Base-by-base conservation (phyloP, 2,329 filamentous ascomycete species). In the Chaetoscypha palmicola region DNA sequence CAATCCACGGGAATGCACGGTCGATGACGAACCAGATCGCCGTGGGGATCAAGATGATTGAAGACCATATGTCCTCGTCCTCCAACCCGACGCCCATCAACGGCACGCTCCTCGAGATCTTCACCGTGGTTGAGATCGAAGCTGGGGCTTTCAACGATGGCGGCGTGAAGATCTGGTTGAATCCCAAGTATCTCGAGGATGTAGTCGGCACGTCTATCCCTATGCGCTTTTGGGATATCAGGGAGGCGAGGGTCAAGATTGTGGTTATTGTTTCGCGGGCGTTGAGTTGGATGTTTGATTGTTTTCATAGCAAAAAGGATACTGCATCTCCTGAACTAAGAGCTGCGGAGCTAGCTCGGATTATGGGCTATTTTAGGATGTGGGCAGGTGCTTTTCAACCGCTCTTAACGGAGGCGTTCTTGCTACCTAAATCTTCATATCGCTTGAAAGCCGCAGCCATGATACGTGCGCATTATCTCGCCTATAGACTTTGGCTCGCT, bases 101-200 rank as follows among this genome's bases (percentile, higher is more conserved):
- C 31, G 21, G 17, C 1, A 38, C 35, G n/a, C 20, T 47, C 22
- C 34, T 39, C 17, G 38, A 41, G 14, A 24, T 28, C 11, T 43
- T 47, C 9, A 35, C 36, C 11, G n/a, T 35, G 2, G 23, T 47
- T 5, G 45, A 47, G 39, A 47, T 47, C 11, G 39, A 47, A 32
- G 35, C 34, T 12, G 17, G 21, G 3, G 20, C 44, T 1, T 38
- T 34, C 20, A 22, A 30, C 4, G 33, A 41, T 11, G 23, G 38
- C 5, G 31, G 38, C 19, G 10, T 14, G 2, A 39, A 34, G 2
- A 17, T 37, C 17, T 34, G 37, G 26, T 22, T 41, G 9, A 40
- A 42, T 4, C 16, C 37, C 5, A 23, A 34, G 12, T 38, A 43
- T 10, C 14, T 36, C 12, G 20, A 24, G n/a, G 20, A 40, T 11